Evolutionary conservation across 2,329 filamentous ascomycete genomes (phyloP).

Genomic region (Neofusicoccum kwambonambiense): DNA sequence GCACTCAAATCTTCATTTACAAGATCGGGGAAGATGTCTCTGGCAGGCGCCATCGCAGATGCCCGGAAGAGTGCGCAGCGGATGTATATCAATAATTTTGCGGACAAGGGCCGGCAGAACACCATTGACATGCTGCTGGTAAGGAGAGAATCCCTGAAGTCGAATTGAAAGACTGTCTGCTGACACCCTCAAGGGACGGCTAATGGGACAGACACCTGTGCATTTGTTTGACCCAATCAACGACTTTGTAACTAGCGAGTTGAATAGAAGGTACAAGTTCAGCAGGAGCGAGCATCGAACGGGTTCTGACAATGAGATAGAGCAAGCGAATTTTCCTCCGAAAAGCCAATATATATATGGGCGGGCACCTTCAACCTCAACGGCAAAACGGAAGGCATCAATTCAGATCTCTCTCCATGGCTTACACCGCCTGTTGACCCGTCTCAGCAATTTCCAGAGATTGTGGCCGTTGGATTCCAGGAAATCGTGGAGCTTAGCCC

Average conservation of each 20-base stretch:
- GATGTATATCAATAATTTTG: slow-evolving; percentile 96
- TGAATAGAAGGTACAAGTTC: slow-evolving; percentile 54
- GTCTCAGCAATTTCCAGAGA: slow-evolving; percentile 68
- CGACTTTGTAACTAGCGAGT: slow-evolving; percentile 78
- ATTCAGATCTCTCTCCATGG: slow-evolving; percentile 82
- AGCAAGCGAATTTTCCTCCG: slow-evolving; percentile 71
- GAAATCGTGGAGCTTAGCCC: slow-evolving; percentile 98
- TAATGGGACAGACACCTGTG: slow-evolving; percentile 80
- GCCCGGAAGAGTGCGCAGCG: slow-evolving; percentile 90
- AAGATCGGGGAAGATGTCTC: slow-evolving; percentile 89
- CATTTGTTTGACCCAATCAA: slow-evolving; percentile 92
- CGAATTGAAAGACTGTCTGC: background rate
- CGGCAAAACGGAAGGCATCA: slow-evolving; percentile 74
- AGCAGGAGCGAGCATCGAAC: background rate
- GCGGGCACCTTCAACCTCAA: slow-evolving; percentile 95
- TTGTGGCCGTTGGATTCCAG: slow-evolving; percentile 90
- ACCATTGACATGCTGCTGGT: slow-evolving; percentile 86
- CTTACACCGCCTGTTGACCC: slow-evolving; percentile 66
- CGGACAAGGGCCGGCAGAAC: slow-evolving; percentile 87
- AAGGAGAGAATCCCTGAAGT: background rate
- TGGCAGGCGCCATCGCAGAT: slow-evolving; percentile 92
- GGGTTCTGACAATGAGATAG: slow-evolving; percentile 30
- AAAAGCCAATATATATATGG: slow-evolving; percentile 72
- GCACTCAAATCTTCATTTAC: slow-evolving; percentile 96
- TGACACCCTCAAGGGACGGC: slow-evolving; percentile 53